Conservation (phyloP, 2,329 filamentous ascomycete genomes). For the Pseudogymnoascus pannorum region DNA sequence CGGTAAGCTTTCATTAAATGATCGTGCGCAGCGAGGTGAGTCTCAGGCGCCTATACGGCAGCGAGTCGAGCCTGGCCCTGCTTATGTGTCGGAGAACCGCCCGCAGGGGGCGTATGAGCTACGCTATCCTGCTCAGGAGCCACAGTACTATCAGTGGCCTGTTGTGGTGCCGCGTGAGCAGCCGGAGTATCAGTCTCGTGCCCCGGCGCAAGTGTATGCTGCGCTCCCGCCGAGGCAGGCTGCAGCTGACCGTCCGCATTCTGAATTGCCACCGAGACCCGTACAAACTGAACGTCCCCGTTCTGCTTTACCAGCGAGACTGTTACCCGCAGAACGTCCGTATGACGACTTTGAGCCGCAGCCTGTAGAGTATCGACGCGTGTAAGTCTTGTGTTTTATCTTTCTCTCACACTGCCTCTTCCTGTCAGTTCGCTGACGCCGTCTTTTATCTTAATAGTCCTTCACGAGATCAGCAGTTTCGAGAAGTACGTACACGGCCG, state of each 20-base stretch:
- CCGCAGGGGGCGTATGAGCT: neutral
- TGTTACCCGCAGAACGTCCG: neutral
- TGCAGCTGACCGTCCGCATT: neutral
- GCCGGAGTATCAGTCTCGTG: neutral
- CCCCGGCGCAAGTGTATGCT: neutral
- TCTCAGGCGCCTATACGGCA: neutral
- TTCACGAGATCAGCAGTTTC: neutral
- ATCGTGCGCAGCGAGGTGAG: neutral
- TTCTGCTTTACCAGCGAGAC: neutral
- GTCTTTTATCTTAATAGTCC: neutral
- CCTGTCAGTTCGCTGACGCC: neutral
- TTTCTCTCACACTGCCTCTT: neutral
- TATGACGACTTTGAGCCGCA: neutral
- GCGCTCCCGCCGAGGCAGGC: neutral
- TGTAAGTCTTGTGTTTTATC: conserved; percentile 1
- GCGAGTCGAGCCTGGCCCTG: neutral
- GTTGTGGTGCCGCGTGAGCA: neutral
- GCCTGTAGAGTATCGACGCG: conserved; percentile 1
- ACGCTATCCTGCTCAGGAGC: neutral
- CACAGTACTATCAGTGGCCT: neutral
- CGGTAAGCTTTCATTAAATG: neutral
- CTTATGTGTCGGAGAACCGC: neutral
- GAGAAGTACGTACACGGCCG: neutral
- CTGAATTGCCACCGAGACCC: neutral
- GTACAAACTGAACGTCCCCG: neutral